These are phyloP conservation scores for Carallia pectinifolia DNA, from an alignment of 345 rosid species.

Conservation along the genomic window DNA sequence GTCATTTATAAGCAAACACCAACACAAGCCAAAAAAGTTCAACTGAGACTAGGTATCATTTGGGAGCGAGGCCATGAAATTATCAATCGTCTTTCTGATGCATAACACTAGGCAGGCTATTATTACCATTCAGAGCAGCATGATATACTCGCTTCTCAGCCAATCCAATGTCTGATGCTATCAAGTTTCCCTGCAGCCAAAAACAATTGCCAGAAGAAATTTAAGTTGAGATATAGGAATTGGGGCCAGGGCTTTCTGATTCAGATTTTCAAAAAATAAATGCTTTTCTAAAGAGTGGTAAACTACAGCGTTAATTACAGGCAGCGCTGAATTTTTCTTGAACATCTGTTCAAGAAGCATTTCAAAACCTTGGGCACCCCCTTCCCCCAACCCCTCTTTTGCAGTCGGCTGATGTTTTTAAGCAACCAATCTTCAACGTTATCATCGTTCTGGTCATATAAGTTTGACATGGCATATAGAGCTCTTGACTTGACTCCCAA, in stretches of 20 bases:
- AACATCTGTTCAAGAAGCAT: too few species aligned
- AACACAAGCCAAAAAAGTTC: slow-evolving; percentile 35
- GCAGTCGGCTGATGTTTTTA: too few species aligned
- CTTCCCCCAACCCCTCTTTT: too few species aligned
- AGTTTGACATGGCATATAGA: too few species aligned
- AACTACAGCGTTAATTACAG: too few species aligned
- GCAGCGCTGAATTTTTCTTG: too few species aligned
- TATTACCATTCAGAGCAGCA: slow-evolving; percentile 99
- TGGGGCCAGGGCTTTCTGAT: background rate
- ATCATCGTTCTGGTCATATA: too few species aligned
- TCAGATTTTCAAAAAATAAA: too few species aligned
- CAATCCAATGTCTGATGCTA: slow-evolving; percentile 79
- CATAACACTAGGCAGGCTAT: slow-evolving; percentile 91
- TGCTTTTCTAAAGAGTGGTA: too few species aligned
- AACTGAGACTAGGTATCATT: slow-evolving; percentile 38
- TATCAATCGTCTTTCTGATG: slow-evolving; percentile 94
- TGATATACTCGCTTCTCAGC: slow-evolving; percentile 95
- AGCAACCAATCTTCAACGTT: too few species aligned
- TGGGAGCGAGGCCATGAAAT: slow-evolving; percentile 58
- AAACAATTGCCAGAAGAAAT: slow-evolving; percentile 6
- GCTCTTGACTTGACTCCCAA: too few species aligned
- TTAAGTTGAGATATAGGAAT: background rate
- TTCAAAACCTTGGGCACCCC: too few species aligned
- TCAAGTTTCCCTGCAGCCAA: slow-evolving; percentile 75
- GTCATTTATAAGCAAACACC: slow-evolving; percentile 31